Evolutionary conservation across 1,139 yeast species (phyloP), one percentile per base, ranked within the genome.

Genomic region (Pichia sp.): DNA sequence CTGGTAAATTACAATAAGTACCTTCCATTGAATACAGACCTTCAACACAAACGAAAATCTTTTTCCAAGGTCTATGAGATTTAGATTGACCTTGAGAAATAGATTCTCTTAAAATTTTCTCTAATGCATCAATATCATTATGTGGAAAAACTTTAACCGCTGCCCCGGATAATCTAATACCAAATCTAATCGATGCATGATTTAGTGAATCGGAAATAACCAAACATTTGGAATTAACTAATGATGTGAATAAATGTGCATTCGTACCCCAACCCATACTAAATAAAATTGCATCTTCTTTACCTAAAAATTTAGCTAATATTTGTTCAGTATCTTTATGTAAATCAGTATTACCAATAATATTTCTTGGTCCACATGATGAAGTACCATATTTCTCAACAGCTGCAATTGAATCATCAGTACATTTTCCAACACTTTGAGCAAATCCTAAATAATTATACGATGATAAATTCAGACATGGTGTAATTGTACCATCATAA

Each of bases 21-120:
- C 99, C 99, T 66, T 91, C 99, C 99, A 91, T 91, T 17, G 96
- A 85, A 60, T 85, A 91, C 51, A 91, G 71, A 39, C 98, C 99
- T 68, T 91, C 99, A 36, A 91, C 94, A 42, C 94, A 93, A 52
- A 91, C 77, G 50, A 93, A 64, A 48, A 91, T 91, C 64, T 91
- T 93, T 54, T 80, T 81, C 98, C 98, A 91, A 5, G 99, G 98
- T 51, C 97, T 83, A 61, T 89, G 96, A 18, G 93, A 79, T 60
- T 86, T 84, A 41, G 97, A 94, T 67, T 91, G 98, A 46, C 99
- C 99, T 61, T 86, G 94, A 18, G 95, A 81, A 54, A 91, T 93
- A 53, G 85, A 85, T 53, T 85, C 91, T 55, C 96, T 75, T 31
- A 91, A 65, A 43, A 89, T 65, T 49, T 75, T 74, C 62, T 93